Base-by-base conservation (phyloP, 202 grass and related monocot species). In the Carex sylvatica region DNA sequence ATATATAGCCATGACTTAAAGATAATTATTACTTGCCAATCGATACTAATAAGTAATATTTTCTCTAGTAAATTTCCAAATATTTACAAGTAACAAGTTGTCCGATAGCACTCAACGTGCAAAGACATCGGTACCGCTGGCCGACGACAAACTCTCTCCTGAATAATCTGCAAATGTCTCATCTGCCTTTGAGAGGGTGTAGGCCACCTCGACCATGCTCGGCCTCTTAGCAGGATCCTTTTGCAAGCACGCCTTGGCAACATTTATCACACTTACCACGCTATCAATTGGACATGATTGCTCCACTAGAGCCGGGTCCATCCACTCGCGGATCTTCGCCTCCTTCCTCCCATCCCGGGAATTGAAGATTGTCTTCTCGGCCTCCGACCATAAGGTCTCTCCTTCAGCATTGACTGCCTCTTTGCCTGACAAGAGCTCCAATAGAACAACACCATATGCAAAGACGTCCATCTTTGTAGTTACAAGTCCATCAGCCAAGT, bases 391-490 rank as follows among this genome's bases (percentile, higher is more conserved):
- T 36, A 99, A 90, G 61, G 85, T 62, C 69, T 95, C 88, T 49
- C 91, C 92, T 31, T 90, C 72, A 40, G 65, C 87, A 58, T 63
- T 65, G 13, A 83, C 80, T 68, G 96, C 96, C 83, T 95, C 88
- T 63, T 84, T 88, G 1, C 92, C 93, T 0, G 93, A 89, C 19
- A 99, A 72, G 0, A 99, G 93, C 93, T 99, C 96, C 16, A 99
- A 86, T 52, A 99, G 89, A n/a, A 99, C 89, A 65, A 95, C 89
- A 46, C 96, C 92, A 66, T 95, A 99, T 78, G 96, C 92, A 78
- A 95, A 99, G 18, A 99, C 92, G 80, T 99, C 96, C 89, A 99
- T 95, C 86, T 93, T 99, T 83, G 92, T 99, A 55, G 92, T 95
- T 73, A 99, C 96, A 4, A 95, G 86, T 33, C 96, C 96, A 58